Base-by-base conservation (phyloP, 2,329 filamentous ascomycete genomes). In the Fusarium luffae region DNA sequence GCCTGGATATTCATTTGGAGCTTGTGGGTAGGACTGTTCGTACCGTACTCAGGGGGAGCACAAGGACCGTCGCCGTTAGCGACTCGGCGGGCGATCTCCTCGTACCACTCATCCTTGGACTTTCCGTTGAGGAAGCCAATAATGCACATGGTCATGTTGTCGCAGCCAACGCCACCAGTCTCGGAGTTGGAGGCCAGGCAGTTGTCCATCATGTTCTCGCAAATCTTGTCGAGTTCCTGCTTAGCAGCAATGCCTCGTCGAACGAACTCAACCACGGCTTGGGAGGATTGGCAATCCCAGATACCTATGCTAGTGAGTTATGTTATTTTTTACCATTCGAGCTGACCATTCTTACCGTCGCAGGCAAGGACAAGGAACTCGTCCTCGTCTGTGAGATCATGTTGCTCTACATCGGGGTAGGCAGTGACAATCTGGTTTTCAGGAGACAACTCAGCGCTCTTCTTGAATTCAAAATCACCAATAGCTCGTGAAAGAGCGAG, bases 171-270 rank as follows among this genome's bases (percentile, higher is more conserved):
- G 69, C 96, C 96, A 58, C 96, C 96, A 32, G 95, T 98, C 83
- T 99, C 96, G 73, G 94, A 97, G 87, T 97, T 98, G 66, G 94
- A 97, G 42, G 96, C 94, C 71, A 99, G 86, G 79, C 96, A 99
- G 85, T 98, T 99, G 85, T 99, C 95, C 96, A 99, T 99, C 93
- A 99, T 97, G 84, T 99, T 99, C 83, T 99, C 96, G 81, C 95
- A 98, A 77, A 99, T 98, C 79, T 93, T 92, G 59, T 94, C 90
- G 54, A 99, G 88, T 51, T 97, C 92, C 83, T 99, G 96, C 85
- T 97, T 97, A 54, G 94, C 94, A 51, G 94, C 95, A 80, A 99
- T 97, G 60, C 96, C 96, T 78, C 96, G 92, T 79, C 96, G 89
- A 70, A 98, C 96, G 79, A 99, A 99, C 82, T 99, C 96, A 74